phyloP scores from a whole-genome alignment of 805 yeast genomes.

The Metahyphopichia silvanorum region DNA sequence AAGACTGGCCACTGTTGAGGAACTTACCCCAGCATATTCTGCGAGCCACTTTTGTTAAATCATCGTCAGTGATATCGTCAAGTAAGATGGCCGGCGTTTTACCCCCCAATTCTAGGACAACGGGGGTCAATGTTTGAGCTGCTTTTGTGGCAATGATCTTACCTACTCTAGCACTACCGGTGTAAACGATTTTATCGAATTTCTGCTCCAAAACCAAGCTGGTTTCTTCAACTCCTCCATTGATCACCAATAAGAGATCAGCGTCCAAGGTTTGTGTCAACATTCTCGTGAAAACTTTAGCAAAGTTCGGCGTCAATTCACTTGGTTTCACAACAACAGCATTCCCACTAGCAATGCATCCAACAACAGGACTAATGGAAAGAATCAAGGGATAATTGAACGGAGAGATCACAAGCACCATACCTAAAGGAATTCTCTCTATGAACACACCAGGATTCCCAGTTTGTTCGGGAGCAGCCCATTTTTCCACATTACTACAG shows the following conservation, averaged over 20 bases:
- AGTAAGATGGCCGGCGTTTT: slow-evolving; percentile 82
- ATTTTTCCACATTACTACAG: slow-evolving; percentile 55
- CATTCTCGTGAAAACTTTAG: slow-evolving; percentile 51
- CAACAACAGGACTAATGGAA: slow-evolving; percentile 61
- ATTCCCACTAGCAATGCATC: slow-evolving; percentile 86
- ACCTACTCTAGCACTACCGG: slow-evolving; percentile 80
- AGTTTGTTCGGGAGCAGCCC: slow-evolving; percentile 62
- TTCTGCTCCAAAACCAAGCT: slow-evolving; percentile 56
- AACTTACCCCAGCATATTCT: slow-evolving; percentile 79
- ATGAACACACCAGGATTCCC: slow-evolving; percentile 29
- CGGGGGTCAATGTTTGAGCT: slow-evolving; percentile 81
- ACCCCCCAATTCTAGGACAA: slow-evolving; percentile 84
- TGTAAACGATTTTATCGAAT: slow-evolving; percentile 81
- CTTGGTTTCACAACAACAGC: slow-evolving; percentile 72
- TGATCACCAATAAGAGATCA: slow-evolving; percentile 57
- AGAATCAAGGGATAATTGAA: slow-evolving; percentile 77
- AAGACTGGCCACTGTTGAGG: slow-evolving; percentile 83
- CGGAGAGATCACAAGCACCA: slow-evolving; percentile 70
- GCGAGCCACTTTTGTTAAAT: slow-evolving; percentile 44
- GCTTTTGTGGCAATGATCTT: slow-evolving; percentile 75
- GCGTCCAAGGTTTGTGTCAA: slow-evolving; percentile 54
- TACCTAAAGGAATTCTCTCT: slow-evolving; percentile 52
- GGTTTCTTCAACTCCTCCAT: slow-evolving; percentile 70
- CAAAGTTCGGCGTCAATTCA: slow-evolving; percentile 65
- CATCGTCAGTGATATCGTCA: slow-evolving; percentile 39